Base-by-base conservation (phyloP, 306 rosid species). In the Mimosa pudica region DNA sequence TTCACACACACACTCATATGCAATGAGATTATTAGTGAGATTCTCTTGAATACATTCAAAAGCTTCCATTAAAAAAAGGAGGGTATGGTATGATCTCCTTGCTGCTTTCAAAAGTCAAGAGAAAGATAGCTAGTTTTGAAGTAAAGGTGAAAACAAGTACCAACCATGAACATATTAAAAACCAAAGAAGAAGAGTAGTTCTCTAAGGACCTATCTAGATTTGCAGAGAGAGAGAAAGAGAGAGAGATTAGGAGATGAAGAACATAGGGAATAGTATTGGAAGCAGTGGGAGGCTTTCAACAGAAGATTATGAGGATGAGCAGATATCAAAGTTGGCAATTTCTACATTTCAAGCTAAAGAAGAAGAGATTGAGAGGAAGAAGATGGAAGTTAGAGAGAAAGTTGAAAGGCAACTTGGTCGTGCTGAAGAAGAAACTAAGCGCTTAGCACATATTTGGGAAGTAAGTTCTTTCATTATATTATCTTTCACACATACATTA, bases 331-430 rank as follows among this genome's bases (percentile, higher is more conserved):
- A 85, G 66, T 4, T 88, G 71, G 85, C 95, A 80, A 82, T 95
- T 58, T 91, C 95, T 10, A 72, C 90, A 7, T 84, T 85, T 61
- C 92, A 91, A 83, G 92, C 95, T 4, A 89, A 84, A 79, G 98
- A 92, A 84, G 97, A 94, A 79, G 97, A 89, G 91, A 94, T 92
- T 44, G 97, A 94, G 89, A 95, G 89, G 88, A 92, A 63, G 83
- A 95, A 92, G 78, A 85, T 87, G 90, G 96, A 91, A 61, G 96
- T 95, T 33, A 95, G 76, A 73, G 96, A 95, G 87, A 95, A 83
- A 73, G 97, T 95, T 73, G 92, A 91, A 48, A 88, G 87, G 63
- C 98, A 91, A 47, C 87, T 95, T 55, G 90, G 92, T 33, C 95
- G 97, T 20, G 98, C 97, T 1, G 97, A 92, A 82, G 92, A 91